phyloP scores from a whole-genome alignment of 2,329 filamentous ascomycete species.

The Alternaria rosae region DNA sequence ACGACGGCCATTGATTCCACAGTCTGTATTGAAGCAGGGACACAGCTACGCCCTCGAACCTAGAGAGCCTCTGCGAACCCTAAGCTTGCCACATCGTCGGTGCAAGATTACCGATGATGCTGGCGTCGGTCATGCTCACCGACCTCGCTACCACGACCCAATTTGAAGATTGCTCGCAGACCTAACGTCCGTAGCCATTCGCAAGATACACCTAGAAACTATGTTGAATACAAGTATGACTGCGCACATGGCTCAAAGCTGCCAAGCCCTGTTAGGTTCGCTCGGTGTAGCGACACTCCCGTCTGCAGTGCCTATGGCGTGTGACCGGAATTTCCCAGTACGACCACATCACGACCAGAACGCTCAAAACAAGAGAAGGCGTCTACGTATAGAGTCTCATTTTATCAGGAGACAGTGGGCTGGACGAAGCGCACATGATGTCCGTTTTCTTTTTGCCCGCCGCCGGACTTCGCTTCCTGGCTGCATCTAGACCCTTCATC shows the following conservation, averaged over 20 bases:
- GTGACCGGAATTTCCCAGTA: not conserved
- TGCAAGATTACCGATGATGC: not conserved
- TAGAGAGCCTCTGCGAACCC: not conserved
- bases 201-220: not conserved
- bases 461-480: conserved; percentile 4
- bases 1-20: not conserved
- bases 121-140: not conserved
- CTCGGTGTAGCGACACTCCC: not conserved
- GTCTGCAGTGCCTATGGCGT: not conserved
- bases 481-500: not conserved
- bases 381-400: not conserved
- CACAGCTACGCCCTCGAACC: not conserved
- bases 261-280: not conserved
- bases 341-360: not conserved
- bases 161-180: not conserved
- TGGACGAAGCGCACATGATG: not conserved
- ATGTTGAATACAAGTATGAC: not conserved
- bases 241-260: not conserved
- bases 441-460: not conserved
- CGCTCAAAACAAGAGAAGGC: not conserved
- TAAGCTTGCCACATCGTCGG: not conserved
- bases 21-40: not conserved
- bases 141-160: not conserved
- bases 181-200: not conserved
- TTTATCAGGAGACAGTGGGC: not conserved